Evolutionary conservation across 108 stramenopile species (phyloP), one percentile per base, ranked within the genome.

Genomic region (Nannochloropsis salina): DNA sequence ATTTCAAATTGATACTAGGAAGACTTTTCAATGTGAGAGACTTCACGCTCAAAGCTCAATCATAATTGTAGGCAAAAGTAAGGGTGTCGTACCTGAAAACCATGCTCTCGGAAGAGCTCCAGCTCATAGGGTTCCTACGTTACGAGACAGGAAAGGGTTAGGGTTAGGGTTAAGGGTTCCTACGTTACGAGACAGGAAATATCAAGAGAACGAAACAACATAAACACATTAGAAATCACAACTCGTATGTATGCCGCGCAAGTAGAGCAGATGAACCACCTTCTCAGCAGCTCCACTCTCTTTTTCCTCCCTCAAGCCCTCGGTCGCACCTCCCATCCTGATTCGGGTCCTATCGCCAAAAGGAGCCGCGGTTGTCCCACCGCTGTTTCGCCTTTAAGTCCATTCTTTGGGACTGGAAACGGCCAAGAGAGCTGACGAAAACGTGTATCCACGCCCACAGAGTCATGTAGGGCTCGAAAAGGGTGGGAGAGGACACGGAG

Each of bases 401-500:
- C 61, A 4, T n/a, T 74, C 5, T n/a, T n/a, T 74, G 20, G 20
- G 8, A 8, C n/a, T 4, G 8, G 4, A n/a, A 2, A n/a, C 2
- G 3, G 61, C 15, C 3, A n/a, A 74, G 61, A n/a, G 61, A 74
- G 61, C 20, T 74, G 61, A 15, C 61, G 61, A 74, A 74, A 74
- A n/a, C 61, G 61, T 2, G 6, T 74, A n/a, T 74, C 61, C 20
- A 74, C 61, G n/a, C 5, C 61, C 15, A 1, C 20, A n/a, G 61
- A 74, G n/a, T 74, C 61, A 3, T 3, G 61, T 0, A 74, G 61
- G 15, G 8, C 61, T 15, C 61, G 61, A 74, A 74, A 74, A n/a
- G 61, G 61, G 61, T 74, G 61, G 61, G 61, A 74, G 61, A 74
- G 61, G 61, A 74, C 61, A 74, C 61, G 61, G n/a, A 74, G 61